Evolutionary conservation across 208 protist genomes (phyloP).

Genomic region (Leishmania aethiopica): DNA sequence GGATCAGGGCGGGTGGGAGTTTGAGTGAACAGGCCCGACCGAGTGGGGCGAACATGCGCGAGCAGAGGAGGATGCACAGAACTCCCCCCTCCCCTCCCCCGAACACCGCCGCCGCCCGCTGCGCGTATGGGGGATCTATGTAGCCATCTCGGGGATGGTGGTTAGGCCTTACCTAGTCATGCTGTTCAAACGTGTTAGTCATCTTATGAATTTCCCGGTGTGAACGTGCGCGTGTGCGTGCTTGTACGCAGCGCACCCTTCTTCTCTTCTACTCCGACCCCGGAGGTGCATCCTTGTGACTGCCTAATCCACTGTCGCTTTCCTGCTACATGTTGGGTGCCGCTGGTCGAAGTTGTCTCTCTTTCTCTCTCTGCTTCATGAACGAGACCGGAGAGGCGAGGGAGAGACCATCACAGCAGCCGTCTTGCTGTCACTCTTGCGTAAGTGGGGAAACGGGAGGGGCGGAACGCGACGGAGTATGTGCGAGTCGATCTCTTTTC

Average conservation of each 20-base stretch:
- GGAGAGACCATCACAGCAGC: neutral
- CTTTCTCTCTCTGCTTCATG: neutral
- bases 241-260: neutral
- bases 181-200: neutral
- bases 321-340: neutral
- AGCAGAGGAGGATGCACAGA: neutral
- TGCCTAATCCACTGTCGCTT: neutral
- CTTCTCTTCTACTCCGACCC: neutral
- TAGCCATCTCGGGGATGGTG: neutral
- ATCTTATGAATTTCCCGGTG: neutral
- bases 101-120: neutral
- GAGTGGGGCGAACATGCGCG: neutral
- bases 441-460: neutral
- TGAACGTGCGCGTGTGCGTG: neutral
- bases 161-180: neutral
- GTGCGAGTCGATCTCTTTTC: neutral
- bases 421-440: neutral
- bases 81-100: neutral
- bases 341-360: neutral
- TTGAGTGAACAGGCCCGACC: constrained; percentile 20
- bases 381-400: neutral
- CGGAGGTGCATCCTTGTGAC: neutral
- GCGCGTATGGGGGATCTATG: neutral
- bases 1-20: constrained; percentile 38
- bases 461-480: neutral